Evolutionary conservation across 2,329 filamentous ascomycete species (phyloP).

Genomic region (Fusarium oxysporum): DNA sequence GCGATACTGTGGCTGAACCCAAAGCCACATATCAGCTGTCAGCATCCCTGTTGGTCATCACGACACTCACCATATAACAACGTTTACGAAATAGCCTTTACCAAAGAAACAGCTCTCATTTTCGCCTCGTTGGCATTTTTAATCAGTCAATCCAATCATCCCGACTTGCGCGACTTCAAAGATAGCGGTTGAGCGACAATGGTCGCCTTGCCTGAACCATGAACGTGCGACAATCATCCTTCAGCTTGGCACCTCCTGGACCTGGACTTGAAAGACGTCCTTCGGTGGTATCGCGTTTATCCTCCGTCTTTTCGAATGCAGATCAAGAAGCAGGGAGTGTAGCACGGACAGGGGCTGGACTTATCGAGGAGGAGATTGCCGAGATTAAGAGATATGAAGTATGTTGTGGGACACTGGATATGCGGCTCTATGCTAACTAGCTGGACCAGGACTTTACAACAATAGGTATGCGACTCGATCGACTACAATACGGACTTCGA

Average conservation of each 20-base stretch:
- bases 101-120: not conserved
- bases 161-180: constrained; percentile 1
- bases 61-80: constrained; percentile 24
- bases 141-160: not conserved
- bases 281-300: constrained; percentile 73
- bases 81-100: constrained; percentile 4
- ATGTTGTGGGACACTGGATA: constrained; percentile 36
- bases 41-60: constrained; percentile 30
- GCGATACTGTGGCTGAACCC: constrained; percentile 39
- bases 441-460: constrained; percentile 85
- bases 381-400: constrained; percentile 98
- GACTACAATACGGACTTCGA: constrained; percentile 4
- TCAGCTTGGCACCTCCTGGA: constrained; percentile 51
- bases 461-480: constrained; percentile 68
- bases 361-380: constrained; percentile 93
- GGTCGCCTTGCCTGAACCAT: constrained; percentile 55
- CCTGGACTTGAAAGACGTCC: constrained; percentile 60
- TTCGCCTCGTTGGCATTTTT: not conserved
- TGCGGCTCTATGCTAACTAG: constrained; percentile 29
- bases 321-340: constrained; percentile 68
- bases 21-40: constrained; percentile 41
- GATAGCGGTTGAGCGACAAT: constrained; percentile 50
- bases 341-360: constrained; percentile 68
- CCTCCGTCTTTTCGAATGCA: constrained; percentile 73
- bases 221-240: constrained; percentile 66